Conservation (phyloP, 257 asterid genomes). For the Ocimum tenuiflorum region DNA sequence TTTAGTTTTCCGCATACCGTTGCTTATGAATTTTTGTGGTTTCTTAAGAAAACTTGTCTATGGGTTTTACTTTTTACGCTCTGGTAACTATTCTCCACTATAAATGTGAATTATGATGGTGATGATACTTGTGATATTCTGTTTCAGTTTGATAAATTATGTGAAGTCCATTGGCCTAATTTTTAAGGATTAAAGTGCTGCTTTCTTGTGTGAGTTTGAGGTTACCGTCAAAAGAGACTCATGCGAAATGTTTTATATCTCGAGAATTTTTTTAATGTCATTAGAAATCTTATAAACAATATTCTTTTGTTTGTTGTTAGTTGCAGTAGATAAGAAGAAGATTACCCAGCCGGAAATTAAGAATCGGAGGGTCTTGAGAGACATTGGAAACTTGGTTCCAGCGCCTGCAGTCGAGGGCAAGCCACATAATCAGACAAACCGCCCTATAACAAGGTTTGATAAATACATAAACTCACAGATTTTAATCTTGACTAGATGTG, state of each 20-base stretch:
- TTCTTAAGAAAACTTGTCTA: too few relatives aligned
- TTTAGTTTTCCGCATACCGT: background rate
- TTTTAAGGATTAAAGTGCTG: too few relatives aligned
- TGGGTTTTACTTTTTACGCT: background rate
- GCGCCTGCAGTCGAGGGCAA: constrained; percentile 32
- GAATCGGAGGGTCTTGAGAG: constrained; percentile 53
- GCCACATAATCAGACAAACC: constrained; percentile 27
- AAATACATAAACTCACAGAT: background rate
- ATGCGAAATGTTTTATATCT: background rate
- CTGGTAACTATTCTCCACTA: background rate
- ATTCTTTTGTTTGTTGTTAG: constrained; percentile 7
- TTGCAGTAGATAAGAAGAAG: constrained; percentile 47
- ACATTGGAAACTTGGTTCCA: constrained; percentile 61
- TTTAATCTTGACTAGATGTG: background rate
- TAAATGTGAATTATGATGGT: background rate
- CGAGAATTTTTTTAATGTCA: background rate
- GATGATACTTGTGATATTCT: too few relatives aligned
- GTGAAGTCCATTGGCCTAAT: too few relatives aligned
- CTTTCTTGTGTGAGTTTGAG: too few relatives aligned
- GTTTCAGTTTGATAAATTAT: too few relatives aligned
- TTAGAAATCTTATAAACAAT: background rate
- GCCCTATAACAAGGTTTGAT: constrained; percentile 32
- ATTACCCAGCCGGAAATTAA: constrained; percentile 38
- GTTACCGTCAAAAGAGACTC: too few relatives aligned
- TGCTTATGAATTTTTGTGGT: background rate